These are phyloP conservation scores for Cyathus striatus DNA, from an alignment of 768 basidiomycete genomes.

Conservation along the genomic window DNA sequence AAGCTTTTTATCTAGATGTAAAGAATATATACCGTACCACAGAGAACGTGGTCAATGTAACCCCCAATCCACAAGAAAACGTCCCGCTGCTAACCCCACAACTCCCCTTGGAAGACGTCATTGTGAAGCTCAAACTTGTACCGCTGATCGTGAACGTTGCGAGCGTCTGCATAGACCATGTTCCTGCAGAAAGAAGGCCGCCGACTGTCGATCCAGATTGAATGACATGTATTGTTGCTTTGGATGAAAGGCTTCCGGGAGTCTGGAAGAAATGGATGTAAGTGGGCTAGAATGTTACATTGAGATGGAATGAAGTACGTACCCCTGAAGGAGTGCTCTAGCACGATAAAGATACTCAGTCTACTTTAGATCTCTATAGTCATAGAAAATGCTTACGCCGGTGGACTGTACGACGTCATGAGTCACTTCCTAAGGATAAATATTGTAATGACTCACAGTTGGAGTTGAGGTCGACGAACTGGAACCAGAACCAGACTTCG, in stretches of 20 bases:
- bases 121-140: conserved; percentile 43
- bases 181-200: conserved; percentile 49
- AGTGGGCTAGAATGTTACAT: neutral
- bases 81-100: conserved; percentile 44
- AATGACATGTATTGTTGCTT: conserved; percentile 40
- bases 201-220: conserved; percentile 32
- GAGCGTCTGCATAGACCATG: conserved; percentile 58
- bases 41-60: conserved; percentile 41
- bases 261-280: conserved; percentile 8
- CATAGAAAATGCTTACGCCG: conserved; percentile 7
- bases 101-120: conserved; percentile 53
- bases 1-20: conserved; percentile 1
- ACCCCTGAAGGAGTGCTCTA: neutral
- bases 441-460: conserved; percentile 17
- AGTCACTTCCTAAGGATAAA: neutral
- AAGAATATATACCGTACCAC: conserved; percentile 32
- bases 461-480: conserved; percentile 9
- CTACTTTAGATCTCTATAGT: neutral
- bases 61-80: conserved; percentile 49
- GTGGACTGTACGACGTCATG: conserved; percentile 4
- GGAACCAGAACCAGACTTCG: conserved; percentile 35
- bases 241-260: conserved; percentile 29
- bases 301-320: neutral
- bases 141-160: conserved; percentile 51
- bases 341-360: neutral